Evolutionary conservation across 805 yeast genomes (phyloP).

Genomic region (Cyberlindnera sargentensis): DNA sequence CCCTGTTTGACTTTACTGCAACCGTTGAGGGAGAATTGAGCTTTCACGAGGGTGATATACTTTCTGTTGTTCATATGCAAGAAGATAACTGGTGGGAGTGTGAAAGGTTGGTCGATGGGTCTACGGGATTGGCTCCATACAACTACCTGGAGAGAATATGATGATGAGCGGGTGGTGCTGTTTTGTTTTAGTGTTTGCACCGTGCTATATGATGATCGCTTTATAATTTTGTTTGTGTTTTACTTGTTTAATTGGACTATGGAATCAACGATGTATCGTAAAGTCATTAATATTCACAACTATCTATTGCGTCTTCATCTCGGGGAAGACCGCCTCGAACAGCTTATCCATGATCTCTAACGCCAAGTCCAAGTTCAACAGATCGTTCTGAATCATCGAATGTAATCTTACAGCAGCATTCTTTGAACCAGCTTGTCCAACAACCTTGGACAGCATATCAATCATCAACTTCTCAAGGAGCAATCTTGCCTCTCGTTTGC

Average conservation of each 20-base stretch:
- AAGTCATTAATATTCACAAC: not conserved
- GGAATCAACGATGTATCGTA: not conserved
- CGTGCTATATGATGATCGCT: not conserved
- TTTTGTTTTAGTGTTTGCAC: not conserved
- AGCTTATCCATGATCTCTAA: constrained; percentile 53
- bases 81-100: constrained; percentile 76
- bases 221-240: not conserved
- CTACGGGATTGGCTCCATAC: constrained; percentile 55
- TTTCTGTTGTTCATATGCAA: constrained; percentile 48
- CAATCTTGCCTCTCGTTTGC: constrained; percentile 51
- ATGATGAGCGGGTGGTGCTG: not conserved
- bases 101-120: constrained; percentile 38
- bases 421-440: constrained; percentile 60
- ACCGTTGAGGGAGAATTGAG: constrained; percentile 53
- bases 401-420: constrained; percentile 56
- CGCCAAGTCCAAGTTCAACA: constrained; percentile 57
- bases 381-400: constrained; percentile 66
- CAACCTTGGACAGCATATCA: constrained; percentile 64
- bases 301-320: constrained; percentile 2
- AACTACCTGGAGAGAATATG: constrained; percentile 35
- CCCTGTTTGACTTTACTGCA: constrained; percentile 52
- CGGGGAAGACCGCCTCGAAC: constrained; percentile 32
- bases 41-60: constrained; percentile 50
- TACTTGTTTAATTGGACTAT: not conserved
- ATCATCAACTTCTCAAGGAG: constrained; percentile 50